Conservation (phyloP, 495 filamentous ascomycete genomes). For the Choiromyces venosus region DNA sequence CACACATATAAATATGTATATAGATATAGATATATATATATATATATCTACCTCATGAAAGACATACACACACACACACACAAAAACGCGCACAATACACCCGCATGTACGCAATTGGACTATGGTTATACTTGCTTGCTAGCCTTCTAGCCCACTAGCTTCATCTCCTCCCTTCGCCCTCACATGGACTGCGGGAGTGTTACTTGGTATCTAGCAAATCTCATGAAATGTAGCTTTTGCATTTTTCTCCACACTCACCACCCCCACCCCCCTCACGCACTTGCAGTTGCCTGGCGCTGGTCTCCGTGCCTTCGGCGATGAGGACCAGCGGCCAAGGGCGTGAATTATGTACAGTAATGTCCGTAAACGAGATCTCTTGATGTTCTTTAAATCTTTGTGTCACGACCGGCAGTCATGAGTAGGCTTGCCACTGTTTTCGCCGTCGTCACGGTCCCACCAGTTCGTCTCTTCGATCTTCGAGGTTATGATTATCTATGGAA, state of each 20-base stretch:
- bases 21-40: no score
- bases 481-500: constrained; percentile 33
- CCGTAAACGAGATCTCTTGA: constrained; percentile 34
- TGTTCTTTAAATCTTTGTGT: constrained; percentile 31
- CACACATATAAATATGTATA: neutral
- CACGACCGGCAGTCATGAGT: constrained; percentile 20
- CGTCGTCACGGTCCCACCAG: constrained; percentile 25
- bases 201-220: neutral
- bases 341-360: constrained; percentile 9
- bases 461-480: constrained; percentile 16
- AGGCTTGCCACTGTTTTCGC: constrained; percentile 14
- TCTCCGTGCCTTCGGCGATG: neutral
- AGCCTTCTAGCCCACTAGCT: neutral
- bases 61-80: neutral
- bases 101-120: neutral
- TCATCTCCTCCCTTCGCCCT: neutral
- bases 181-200: neutral
- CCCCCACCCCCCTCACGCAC: neutral
- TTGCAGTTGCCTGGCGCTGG: neutral
- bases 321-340: neutral
- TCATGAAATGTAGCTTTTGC: neutral
- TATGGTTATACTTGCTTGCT: neutral
- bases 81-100: neutral
- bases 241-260: neutral
- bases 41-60: neutral